Evolutionary conservation across 805 yeast species (phyloP), one percentile per base, ranked within the genome.

Genomic region (Saccharomycopsis sp.): DNA sequence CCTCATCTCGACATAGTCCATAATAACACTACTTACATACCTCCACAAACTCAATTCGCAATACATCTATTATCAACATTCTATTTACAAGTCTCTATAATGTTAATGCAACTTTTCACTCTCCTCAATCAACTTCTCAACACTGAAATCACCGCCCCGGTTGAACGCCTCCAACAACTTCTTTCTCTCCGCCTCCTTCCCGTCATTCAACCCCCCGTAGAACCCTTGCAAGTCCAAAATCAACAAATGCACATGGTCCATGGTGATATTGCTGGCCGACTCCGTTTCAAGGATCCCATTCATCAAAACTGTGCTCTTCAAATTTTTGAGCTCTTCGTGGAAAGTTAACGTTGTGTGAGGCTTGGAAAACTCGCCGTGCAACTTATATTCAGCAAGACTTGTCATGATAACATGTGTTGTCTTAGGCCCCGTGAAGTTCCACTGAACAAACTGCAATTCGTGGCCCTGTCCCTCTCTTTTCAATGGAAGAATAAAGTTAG

Each of bases 271-370:
- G 16, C 46, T 23, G 4, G 21, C 21, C 14, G 86, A 77, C 56
- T 89, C 91, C 53, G 76, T 73, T 67, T 91, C 97, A 2, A 91
- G 83, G 40, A 78, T 78, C 1, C 97, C 97, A 64, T 91, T 91
- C 95, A 91, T 88, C 63, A 94, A 74, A 0, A 89, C 89, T 0
- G 89, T 58, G 0, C 77, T 83, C 61, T 88, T 85, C 15, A 78
- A 76, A 0, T 76, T 71, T 3, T 73, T 74, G 54, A 92, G 72
- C 57, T 94, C 97, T 50, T 85, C 82, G 73, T 92, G 97, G 76
- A 92, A 87, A 71, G 84, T 82, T 62, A 94, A 75, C 0, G 97
- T 89, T 0, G 97, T 90, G 70, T 94, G 98, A 0, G 99, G 98
- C 68, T 89, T 85, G 8, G 99, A 97, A 71, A 78, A 94, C 68